phyloP scores from a whole-genome alignment of 164 flowering plant species.

The Umbilicus rupestris region DNA sequence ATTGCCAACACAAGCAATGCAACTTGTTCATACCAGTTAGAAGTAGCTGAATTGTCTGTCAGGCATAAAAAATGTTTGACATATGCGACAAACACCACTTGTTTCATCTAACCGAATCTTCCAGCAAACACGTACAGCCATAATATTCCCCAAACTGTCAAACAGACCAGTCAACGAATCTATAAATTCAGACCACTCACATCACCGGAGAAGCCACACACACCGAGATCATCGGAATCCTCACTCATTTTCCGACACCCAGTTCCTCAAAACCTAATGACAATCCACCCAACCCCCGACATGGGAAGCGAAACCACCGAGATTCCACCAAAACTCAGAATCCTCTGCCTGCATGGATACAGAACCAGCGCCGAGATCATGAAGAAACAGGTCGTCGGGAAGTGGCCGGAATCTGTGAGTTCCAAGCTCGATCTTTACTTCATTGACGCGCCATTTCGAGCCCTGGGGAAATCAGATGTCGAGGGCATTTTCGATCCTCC shows the following conservation, averaged over 20 bases:
- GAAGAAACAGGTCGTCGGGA: constrained; percentile 14
- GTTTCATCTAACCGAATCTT: no score
- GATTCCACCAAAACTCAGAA: constrained; percentile 18
- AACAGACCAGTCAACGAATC: no score
- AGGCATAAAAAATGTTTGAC: no score
- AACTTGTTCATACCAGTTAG: no score
- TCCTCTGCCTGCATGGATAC: constrained; percentile 48
- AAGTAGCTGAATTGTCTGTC: no score
- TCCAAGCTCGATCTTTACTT: constrained; percentile 31
- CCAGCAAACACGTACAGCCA: no score
- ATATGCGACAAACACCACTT: no score
- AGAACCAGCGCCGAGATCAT: constrained; percentile 40
- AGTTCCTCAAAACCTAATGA: neutral
- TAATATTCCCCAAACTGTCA: no score
- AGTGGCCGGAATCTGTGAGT: constrained; percentile 34
- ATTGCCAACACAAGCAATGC: no score
- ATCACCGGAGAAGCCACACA: no score
- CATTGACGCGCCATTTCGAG: constrained; percentile 38
- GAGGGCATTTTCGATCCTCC: constrained; percentile 48
- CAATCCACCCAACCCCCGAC: neutral
- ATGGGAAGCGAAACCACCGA: constrained; percentile 8
- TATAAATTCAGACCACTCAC: no score
- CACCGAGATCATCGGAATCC: neutral
- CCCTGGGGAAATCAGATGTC: constrained; percentile 30
- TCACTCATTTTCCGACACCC: neutral